Conservation (phyloP, 495 filamentous ascomycete species). For the Talaromyces ruber region DNA sequence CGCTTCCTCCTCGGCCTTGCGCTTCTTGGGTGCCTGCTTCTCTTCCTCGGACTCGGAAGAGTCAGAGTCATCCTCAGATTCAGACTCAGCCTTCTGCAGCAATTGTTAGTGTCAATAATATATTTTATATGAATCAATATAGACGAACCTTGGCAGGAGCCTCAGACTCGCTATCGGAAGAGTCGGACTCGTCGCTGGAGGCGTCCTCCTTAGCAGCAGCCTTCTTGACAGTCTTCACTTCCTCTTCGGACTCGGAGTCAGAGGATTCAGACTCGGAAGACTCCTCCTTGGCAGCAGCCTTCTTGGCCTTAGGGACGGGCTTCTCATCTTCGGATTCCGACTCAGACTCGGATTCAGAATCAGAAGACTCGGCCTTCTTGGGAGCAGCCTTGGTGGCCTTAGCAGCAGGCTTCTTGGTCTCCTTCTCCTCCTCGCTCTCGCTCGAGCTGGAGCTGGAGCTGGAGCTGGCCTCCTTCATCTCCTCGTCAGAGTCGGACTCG, state of each 20-base stretch:
- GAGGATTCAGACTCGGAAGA: slow-evolving; percentile 18
- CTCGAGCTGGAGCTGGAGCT: slow-evolving; percentile 27
- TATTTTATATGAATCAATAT: slow-evolving; percentile 18
- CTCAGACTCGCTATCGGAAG: slow-evolving; percentile 41
- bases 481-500: slow-evolving; percentile 39
- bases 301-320: slow-evolving; percentile 9
- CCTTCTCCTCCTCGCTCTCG: slow-evolving; percentile 26
- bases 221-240: slow-evolving; percentile 6
- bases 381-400: slow-evolving; percentile 17
- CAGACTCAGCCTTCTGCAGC: slow-evolving; percentile 23
- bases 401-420: slow-evolving; percentile 18
- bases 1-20: slow-evolving; percentile 71
- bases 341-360: slow-evolving; percentile 29
- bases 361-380: slow-evolving; percentile 18
- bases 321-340: slow-evolving; percentile 39
- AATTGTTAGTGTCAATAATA: slow-evolving; percentile 5
- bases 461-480: slow-evolving; percentile 28
- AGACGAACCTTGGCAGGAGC: slow-evolving; percentile 32
- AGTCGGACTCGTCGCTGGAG: slow-evolving; percentile 26
- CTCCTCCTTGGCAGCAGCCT: slow-evolving; percentile 32
- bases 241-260: slow-evolving; percentile 17
- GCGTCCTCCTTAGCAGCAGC: slow-evolving; percentile 18
- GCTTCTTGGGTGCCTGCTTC: slow-evolving; percentile 64
- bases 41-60: slow-evolving; percentile 46
- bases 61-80: slow-evolving; percentile 29